Evolutionary conservation across 306 rosid species (phyloP).

Genomic region (Trifolium repens): DNA sequence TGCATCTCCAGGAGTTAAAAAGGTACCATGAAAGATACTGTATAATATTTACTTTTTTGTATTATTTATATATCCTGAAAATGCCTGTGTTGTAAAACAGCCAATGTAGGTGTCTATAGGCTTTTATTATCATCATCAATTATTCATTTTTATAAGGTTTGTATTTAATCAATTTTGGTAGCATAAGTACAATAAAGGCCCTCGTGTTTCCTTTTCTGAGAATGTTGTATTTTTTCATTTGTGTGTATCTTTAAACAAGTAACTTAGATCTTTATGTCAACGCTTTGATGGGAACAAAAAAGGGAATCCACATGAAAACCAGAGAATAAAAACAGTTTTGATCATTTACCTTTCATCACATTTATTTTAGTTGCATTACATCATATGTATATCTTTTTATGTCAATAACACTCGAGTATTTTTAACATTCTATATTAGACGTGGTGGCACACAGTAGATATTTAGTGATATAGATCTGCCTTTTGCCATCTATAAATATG

Average conservation of each 20-base stretch:
- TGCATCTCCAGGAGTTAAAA: conserved; percentile 35
- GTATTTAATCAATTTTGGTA: conserved; percentile 49
- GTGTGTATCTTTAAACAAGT: conserved; percentile 19
- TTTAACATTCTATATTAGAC: not conserved
- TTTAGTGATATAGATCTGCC: not conserved
- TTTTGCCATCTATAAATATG: not conserved
- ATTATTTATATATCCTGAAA: conserved; percentile 35
- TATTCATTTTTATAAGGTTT: conserved; percentile 24
- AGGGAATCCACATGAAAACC: not conserved
- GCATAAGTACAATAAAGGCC: conserved; percentile 33
- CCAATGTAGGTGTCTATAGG: conserved; percentile 37
- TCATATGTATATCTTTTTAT: conserved; percentile 4
- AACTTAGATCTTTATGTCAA: conserved; percentile 16
- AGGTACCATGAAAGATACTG: conserved; percentile 43
- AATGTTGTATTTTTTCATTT: conserved; percentile 21
- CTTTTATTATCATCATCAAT: conserved; percentile 31
- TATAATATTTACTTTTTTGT: conserved; percentile 42
- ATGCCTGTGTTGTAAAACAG: conserved; percentile 40
- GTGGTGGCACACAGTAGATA: not conserved
- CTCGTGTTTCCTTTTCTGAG: conserved; percentile 27
- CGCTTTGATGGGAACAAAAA: not conserved
- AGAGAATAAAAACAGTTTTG: conserved; percentile 4
- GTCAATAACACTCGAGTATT: conserved; percentile 18
- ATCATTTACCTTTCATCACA: conserved; percentile 8
- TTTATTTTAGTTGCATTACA: not conserved